A percentile compares a stretch with the other conserved stretches of the same genome.
Conservation (phyloP, 1,139 yeast species). For the Magnusiomyces clavatus region DNA sequence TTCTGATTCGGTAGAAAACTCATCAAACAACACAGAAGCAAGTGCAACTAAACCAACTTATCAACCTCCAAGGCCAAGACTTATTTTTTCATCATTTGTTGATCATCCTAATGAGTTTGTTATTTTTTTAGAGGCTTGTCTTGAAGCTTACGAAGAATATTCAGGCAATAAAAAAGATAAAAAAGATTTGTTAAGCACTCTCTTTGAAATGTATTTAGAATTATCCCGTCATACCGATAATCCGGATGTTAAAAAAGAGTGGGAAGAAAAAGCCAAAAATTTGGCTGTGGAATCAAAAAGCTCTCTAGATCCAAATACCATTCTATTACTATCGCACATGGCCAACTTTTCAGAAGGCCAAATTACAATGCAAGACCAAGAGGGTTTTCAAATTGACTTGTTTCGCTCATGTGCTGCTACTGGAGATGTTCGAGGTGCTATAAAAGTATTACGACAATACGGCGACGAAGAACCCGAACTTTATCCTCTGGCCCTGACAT, state of each 20-base stretch:
- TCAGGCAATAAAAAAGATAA: conserved; percentile 67
- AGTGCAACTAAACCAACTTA: conserved; percentile 51
- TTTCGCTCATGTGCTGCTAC: conserved; percentile 58
- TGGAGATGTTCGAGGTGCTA: conserved; percentile 50
- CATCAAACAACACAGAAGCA: not conserved
- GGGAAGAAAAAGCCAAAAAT: conserved; percentile 59
- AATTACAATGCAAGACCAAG: conserved; percentile 27
- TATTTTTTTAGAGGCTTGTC: conserved; percentile 87
- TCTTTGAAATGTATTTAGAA: conserved; percentile 73
- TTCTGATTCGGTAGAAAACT: conserved; percentile 1
- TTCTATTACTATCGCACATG: conserved; percentile 60
- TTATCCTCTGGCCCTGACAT: conserved; percentile 57
- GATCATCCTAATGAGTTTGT: conserved; percentile 84
- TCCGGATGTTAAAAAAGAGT: conserved; percentile 34
- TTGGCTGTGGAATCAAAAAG: conserved; percentile 41
- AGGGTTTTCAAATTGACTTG: conserved; percentile 53
- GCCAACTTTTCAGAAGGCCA: conserved; percentile 23
- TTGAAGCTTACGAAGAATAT: conserved; percentile 67
- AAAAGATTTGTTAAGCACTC: conserved; percentile 63
- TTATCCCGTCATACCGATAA: conserved; percentile 42
- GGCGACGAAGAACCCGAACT: conserved; percentile 60
- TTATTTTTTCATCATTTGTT: conserved; percentile 79
- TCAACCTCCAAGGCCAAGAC: conserved; percentile 83
- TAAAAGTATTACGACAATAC: conserved; percentile 48
- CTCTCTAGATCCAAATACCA: conserved; percentile 48